Evolutionary conservation across 2,329 filamentous ascomycete genomes (phyloP).

Genomic region (Colletotrichum sp.): DNA sequence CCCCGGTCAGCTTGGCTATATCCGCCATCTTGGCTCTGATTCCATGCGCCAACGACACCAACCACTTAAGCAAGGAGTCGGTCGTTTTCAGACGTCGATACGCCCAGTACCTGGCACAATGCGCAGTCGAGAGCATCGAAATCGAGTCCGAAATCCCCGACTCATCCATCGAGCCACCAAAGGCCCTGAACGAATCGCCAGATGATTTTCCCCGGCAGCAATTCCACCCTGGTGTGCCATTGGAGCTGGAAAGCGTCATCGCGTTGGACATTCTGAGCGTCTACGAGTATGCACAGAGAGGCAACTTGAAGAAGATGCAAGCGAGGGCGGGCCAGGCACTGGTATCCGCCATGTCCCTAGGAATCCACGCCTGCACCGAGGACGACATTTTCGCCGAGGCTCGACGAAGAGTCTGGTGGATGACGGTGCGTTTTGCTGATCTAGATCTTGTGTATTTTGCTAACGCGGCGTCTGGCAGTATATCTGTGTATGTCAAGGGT

Average conservation of each 20-base stretch:
- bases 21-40: slow-evolving; percentile 54
- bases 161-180: slow-evolving; percentile 47
- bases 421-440: slow-evolving; percentile 42
- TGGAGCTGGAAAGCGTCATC: slow-evolving; percentile 52
- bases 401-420: slow-evolving; percentile 56
- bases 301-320: slow-evolving; percentile 58
- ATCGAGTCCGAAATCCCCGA: slow-evolving; percentile 52
- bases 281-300: slow-evolving; percentile 59
- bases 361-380: slow-evolving; percentile 43
- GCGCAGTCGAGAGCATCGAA: slow-evolving; percentile 53
- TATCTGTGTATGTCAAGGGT: slow-evolving; percentile 41
- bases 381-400: slow-evolving; percentile 49
- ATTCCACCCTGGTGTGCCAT: slow-evolving; percentile 48
- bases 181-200: slow-evolving; percentile 44
- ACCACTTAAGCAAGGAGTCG: slow-evolving; percentile 40
- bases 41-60: slow-evolving; percentile 45
- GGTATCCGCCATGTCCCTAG: slow-evolving; percentile 48
- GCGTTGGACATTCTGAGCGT: slow-evolving; percentile 53
- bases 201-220: slow-evolving; percentile 36
- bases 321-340: slow-evolving; percentile 52
- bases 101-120: slow-evolving; percentile 53
- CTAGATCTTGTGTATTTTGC: background rate
- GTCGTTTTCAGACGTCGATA: slow-evolving; percentile 49
- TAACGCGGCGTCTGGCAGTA: slow-evolving; percentile 35
- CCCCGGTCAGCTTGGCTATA: slow-evolving; percentile 50